Evolutionary conservation across 805 yeast species (phyloP).

Genomic region (Cyberlindnera maritima): DNA sequence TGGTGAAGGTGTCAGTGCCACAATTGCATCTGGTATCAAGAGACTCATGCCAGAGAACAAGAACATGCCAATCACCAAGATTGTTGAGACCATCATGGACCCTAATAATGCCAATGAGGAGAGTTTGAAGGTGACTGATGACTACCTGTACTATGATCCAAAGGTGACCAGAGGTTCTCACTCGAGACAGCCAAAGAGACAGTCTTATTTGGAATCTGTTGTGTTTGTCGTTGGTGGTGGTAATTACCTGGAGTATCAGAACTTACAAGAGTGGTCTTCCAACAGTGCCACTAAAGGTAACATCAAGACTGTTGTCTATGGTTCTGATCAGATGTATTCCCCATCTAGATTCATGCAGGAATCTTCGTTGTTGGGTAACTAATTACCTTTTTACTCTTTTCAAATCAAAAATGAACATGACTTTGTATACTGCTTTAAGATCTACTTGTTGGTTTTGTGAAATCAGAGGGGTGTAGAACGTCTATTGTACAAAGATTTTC

Average conservation of each 20-base stretch:
- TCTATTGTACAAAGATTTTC: neutral
- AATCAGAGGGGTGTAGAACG: neutral
- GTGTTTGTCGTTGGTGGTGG: constrained; percentile 98
- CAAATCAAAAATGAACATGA: neutral
- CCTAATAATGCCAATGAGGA: constrained; percentile 64
- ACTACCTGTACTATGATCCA: constrained; percentile 89
- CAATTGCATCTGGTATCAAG: constrained; percentile 82
- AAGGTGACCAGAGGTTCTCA: constrained; percentile 82
- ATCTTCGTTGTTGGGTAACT: constrained; percentile 42
- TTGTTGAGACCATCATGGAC: constrained; percentile 89
- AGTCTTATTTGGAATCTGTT: constrained; percentile 72
- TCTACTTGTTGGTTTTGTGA: neutral
- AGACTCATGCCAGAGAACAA: constrained; percentile 85
- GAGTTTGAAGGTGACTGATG: constrained; percentile 76
- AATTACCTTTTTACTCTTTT: neutral
- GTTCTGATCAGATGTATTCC: constrained; percentile 75
- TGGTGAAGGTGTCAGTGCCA: constrained; percentile 87
- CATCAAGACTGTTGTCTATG: constrained; percentile 69
- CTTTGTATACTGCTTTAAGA: neutral
- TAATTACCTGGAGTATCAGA: constrained; percentile 89
- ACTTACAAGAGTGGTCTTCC: constrained; percentile 83
- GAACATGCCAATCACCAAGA: constrained; percentile 82
- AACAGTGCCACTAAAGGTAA: constrained; percentile 35
- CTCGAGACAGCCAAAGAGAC: constrained; percentile 84
- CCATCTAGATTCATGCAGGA: constrained; percentile 71